Percentiles rank a stretch among this genome's conserved stretches.
phyloP scores from a whole-genome alignment of 257 asterid species.

The Przewalskia tangutica region DNA sequence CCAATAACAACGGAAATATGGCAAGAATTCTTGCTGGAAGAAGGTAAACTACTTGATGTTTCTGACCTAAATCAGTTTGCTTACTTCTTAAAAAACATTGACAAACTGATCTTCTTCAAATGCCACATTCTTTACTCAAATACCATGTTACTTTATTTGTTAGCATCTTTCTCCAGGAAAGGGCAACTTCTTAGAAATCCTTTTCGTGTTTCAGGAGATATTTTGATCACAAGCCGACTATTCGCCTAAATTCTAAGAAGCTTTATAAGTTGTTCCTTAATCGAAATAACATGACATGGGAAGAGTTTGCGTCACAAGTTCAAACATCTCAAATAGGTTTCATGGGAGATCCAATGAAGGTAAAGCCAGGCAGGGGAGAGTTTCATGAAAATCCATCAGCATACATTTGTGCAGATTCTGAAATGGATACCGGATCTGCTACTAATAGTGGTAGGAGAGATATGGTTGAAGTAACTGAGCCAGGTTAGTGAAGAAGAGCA shows the following conservation, averaged over 20 bases:
- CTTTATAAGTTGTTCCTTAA: slow-evolving; percentile 30
- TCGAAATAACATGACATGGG: slow-evolving; percentile 52
- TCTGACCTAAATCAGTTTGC: background rate
- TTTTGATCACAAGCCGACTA: slow-evolving; percentile 59
- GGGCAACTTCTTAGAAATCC: background rate
- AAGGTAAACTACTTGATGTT: slow-evolving; percentile 21
- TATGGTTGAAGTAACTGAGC: slow-evolving; percentile 21
- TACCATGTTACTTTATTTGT: background rate
- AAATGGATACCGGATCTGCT: background rate
- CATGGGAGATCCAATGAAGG: slow-evolving; percentile 66
- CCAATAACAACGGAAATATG: slow-evolving; percentile 82
- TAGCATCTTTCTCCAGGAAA: background rate
- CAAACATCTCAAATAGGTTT: slow-evolving; percentile 48
- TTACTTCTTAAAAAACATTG: background rate
- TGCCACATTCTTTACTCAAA: background rate
- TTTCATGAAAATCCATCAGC: slow-evolving; percentile 65
- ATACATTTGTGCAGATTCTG: slow-evolving; percentile 47
- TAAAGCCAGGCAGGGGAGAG: slow-evolving; percentile 47
- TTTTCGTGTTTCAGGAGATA: slow-evolving; percentile 45
- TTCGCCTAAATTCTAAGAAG: slow-evolving; percentile 62
- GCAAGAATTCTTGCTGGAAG: slow-evolving; percentile 69
- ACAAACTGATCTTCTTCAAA: background rate
- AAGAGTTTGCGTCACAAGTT: slow-evolving; percentile 42
- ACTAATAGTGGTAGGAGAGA: background rate
- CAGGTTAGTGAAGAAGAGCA: slow-evolving; percentile 36